Evolutionary conservation across 257 asterid species (phyloP).

Genomic region (Rauvolfia tetraphylla): DNA sequence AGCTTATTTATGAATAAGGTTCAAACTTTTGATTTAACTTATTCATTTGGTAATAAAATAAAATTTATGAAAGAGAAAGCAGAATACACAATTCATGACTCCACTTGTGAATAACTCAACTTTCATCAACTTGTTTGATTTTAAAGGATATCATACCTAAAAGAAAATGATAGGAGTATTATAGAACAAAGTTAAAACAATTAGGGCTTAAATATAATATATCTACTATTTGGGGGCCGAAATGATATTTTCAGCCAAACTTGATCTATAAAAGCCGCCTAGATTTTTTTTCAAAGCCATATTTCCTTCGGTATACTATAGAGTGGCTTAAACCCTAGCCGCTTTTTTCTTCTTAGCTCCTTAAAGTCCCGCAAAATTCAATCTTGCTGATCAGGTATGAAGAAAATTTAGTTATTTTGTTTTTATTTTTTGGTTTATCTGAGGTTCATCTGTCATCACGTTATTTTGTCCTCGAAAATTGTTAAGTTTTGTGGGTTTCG

Average conservation of each 20-base stretch:
- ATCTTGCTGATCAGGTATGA: slow-evolving; percentile 6
- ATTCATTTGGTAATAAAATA: too few species aligned
- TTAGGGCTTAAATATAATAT: too few species aligned
- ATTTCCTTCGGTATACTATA: background rate
- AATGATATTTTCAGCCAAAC: background rate
- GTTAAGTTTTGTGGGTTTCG: background rate
- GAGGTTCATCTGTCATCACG: background rate
- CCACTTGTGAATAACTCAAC: too few species aligned
- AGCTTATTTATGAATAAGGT: too few species aligned
- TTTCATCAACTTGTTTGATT: too few species aligned
- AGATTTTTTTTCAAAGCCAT: background rate
- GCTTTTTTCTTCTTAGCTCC: background rate
- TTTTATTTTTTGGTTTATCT: background rate
- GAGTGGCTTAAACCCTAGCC: slow-evolving; percentile 32
- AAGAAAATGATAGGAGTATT: too few species aligned
- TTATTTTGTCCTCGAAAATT: background rate
- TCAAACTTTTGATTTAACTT: too few species aligned
- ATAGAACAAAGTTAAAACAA: too few species aligned
- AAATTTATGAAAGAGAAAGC: too few species aligned
- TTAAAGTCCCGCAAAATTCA: slow-evolving; percentile 12
- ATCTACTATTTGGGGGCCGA: background rate
- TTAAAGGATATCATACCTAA: too few species aligned
- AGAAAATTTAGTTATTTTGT: background rate
- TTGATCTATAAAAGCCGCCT: background rate
- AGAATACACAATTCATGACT: too few species aligned